Percentiles rank a stretch among this genome's conserved stretches.
Conservation (phyloP, 2,329 filamentous ascomycete genomes). For the Talaromyces sp. region DNA sequence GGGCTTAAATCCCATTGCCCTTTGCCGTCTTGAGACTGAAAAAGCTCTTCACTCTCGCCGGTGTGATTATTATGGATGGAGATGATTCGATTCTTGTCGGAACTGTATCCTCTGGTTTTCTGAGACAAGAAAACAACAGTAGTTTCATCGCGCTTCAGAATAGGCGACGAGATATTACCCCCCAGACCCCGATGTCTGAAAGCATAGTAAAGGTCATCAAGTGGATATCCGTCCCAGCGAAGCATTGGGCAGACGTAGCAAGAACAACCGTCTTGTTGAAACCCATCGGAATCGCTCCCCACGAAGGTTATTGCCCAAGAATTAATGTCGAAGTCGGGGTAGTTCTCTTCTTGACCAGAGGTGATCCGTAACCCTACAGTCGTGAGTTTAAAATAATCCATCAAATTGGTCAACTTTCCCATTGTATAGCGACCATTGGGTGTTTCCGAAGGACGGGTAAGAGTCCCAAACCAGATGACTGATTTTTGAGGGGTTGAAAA, state of each 20-base stretch:
- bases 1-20: neutral
- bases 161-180: slow-evolving; percentile 4
- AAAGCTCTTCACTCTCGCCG: neutral
- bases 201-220: neutral
- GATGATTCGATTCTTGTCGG: neutral
- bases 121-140: neutral
- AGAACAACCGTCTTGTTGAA: neutral
- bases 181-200: slow-evolving; percentile 1
- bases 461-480: no score
- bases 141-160: neutral
- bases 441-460: no score
- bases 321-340: no score
- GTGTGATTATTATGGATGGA: neutral
- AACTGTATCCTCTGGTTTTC: neutral
- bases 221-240: slow-evolving; percentile 4
- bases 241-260: slow-evolving; percentile 1
- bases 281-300: neutral
- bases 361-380: no score
- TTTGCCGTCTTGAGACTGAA: neutral
- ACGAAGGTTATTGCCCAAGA: slow-evolving; percentile 1
- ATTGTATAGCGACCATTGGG: no score
- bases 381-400: no score
- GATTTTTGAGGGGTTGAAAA: no score
- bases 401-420: no score
- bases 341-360: no score